Base-by-base conservation (phyloP, 257 asterid species). In the Eustoma russellianum region DNA sequence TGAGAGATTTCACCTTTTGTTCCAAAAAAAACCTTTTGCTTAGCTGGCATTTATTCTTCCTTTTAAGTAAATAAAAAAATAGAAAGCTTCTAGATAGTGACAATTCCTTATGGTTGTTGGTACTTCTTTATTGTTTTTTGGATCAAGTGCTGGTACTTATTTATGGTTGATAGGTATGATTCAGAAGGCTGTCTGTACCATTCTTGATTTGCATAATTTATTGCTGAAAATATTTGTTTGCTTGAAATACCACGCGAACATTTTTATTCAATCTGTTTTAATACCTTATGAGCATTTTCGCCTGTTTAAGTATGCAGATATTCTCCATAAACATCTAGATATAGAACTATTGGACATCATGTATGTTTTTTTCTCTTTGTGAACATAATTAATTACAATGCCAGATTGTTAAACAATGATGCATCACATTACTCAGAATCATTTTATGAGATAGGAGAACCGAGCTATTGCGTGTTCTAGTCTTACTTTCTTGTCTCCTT, bases 81-180 rank as follows among this genome's bases (percentile, higher is more conserved):
- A 17, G 46, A 46, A 59, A 33, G 60, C 66, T 38, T 38, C 9
- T 7, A 11, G 85, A 78, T 53, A 59, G 86, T 69, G 93, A 82
- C 86, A 66, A 78, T 63, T 82, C 80, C 88, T 70, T 73, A 61
- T 60, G 74, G 81, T 76, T 70, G 84, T 72, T 80, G 92, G 68
- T 73, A 74, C 87, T 80, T 77, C 77, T 83, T 80, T 72, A 80
- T 2, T 38, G 9, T 38, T 7, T 38, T 38, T 11, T 38, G 10
- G 43, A 38, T 38, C 43, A 38, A 38, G 43, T 7, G 43, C 7
- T 38, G 92, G 68, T 73, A 72, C 85, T 80, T 77, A 75, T 83
- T 83, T 72, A 80, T 86, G 70, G 80, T 63, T 69, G 86, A 66
- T 69, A 60, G 59, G 61, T 66, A 65, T 67, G 61, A 53, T 65